Conservation (phyloP, 495 filamentous ascomycete genomes). For the Penicillium cosmopolitanum region DNA sequence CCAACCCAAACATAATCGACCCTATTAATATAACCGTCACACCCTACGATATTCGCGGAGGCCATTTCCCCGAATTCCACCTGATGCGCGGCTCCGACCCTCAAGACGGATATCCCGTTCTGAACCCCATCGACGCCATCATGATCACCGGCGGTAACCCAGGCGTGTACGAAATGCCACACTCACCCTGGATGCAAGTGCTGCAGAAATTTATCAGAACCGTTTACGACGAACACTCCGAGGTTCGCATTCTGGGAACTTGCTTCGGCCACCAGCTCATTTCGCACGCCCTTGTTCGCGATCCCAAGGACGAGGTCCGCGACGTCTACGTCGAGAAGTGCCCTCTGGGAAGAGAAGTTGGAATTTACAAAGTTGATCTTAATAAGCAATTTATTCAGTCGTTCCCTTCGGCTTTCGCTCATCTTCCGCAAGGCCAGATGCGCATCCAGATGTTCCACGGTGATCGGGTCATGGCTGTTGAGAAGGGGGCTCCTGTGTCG, state of each 20-base stretch:
- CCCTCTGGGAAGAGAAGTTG: conserved; percentile 38
- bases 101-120: conserved; percentile 15
- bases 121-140: conserved; percentile 35
- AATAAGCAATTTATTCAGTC: conserved; percentile 27
- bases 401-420: conserved; percentile 23
- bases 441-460: conserved; percentile 45
- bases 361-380: conserved; percentile 33
- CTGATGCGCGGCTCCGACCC: conserved; percentile 21
- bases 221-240: conserved; percentile 39
- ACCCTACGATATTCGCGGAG: conserved; percentile 37
- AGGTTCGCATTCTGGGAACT: conserved; percentile 42
- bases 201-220: conserved; percentile 31
- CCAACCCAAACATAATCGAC: conserved; percentile 12
- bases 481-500: conserved; percentile 24
- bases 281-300: conserved; percentile 35
- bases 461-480: conserved; percentile 37
- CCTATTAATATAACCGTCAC: conserved; percentile 32
- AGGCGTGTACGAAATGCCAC: conserved; percentile 33
- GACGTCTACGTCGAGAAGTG: conserved; percentile 35
- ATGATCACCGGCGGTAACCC: conserved; percentile 40
- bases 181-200: conserved; percentile 35
- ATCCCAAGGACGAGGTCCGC: conserved; percentile 22
- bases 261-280: conserved; percentile 49
- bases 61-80: conserved; percentile 33
- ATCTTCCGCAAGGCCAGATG: conserved; percentile 24